A percentile compares a stretch with the other conserved stretches of the same genome.
phyloP scores from a whole-genome alignment of 176 grass and related monocot species.

The Olyra latifolia region DNA sequence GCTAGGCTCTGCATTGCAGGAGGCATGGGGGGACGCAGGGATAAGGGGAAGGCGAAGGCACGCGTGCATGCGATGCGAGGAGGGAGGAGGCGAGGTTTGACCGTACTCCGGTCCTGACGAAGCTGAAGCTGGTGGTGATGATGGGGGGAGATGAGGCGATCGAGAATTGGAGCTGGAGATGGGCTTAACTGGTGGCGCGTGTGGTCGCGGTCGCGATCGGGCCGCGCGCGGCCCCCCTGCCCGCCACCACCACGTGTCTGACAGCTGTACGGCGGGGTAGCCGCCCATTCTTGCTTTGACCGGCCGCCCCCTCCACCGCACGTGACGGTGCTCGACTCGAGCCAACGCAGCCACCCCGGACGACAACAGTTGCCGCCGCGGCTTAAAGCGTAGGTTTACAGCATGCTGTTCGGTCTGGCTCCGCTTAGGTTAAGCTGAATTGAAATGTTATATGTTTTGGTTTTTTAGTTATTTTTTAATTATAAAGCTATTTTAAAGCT shows the following conservation, averaged over 20 bases:
- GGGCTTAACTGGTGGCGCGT: slow-evolving; percentile 31
- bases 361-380: too few species aligned
- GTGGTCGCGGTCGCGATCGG: not conserved
- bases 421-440: too few species aligned
- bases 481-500: too few species aligned
- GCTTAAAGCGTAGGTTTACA: too few species aligned
- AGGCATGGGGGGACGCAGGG: slow-evolving; percentile 6
- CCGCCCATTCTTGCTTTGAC: slow-evolving; percentile 29
- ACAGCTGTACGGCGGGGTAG: slow-evolving; percentile 48
- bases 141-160: not conserved
- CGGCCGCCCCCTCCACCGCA: slow-evolving; percentile 37
- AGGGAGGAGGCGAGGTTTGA: slow-evolving; percentile 2
- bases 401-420: too few species aligned
- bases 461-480: too few species aligned
- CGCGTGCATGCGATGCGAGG: not conserved
- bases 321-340: not conserved
- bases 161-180: slow-evolving; percentile 17
- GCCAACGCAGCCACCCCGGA: not conserved
- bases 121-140: not conserved
- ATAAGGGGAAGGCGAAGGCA: not conserved
- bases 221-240: not conserved
- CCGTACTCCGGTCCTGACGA: not conserved
- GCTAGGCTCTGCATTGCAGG: slow-evolving; percentile 21
- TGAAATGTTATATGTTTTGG: too few species aligned
- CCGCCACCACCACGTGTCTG: slow-evolving; percentile 60